Evolutionary conservation across 2,329 filamentous ascomycete genomes (phyloP).

Genomic region (Microcyclosporella mali): DNA sequence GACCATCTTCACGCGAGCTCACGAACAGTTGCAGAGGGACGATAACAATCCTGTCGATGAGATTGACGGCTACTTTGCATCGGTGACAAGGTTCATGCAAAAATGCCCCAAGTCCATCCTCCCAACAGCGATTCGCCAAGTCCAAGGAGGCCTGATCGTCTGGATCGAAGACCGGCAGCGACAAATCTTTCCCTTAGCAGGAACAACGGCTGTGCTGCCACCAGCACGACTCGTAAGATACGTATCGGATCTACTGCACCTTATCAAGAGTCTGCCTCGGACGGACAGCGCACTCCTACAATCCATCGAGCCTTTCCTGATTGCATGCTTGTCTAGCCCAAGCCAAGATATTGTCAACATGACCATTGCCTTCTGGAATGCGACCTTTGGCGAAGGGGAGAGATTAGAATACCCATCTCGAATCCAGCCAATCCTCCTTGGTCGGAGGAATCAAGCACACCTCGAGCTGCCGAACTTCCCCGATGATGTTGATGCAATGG

Average conservation of each 20-base stretch:
- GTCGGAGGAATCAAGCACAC: slow-evolving; percentile 51
- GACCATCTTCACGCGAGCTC: slow-evolving; percentile 50
- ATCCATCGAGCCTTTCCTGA: slow-evolving; percentile 46
- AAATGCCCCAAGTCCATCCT: slow-evolving; percentile 44
- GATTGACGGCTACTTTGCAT: slow-evolving; percentile 9
- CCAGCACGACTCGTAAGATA: slow-evolving; percentile 14
- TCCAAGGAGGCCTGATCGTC: slow-evolving; percentile 55
- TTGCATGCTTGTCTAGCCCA: slow-evolving; percentile 49
- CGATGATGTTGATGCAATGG: slow-evolving; percentile 31
- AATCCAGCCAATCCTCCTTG: slow-evolving; percentile 57
- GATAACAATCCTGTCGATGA: slow-evolving; percentile 22
- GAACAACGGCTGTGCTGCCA: too few species aligned
- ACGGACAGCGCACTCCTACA: slow-evolving; percentile 52
- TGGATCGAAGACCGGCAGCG: slow-evolving; percentile 57
- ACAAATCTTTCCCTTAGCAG: slow-evolving; percentile 5
- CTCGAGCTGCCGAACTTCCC: slow-evolving; percentile 46
- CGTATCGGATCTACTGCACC: slow-evolving; percentile 44
- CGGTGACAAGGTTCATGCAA: slow-evolving; percentile 28
- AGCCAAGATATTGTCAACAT: slow-evolving; percentile 46
- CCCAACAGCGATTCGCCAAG: slow-evolving; percentile 49
- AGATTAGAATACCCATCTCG: slow-evolving; percentile 58
- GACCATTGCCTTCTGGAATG: slow-evolving; percentile 62
- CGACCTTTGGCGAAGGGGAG: slow-evolving; percentile 56
- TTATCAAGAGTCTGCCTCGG: slow-evolving; percentile 53
- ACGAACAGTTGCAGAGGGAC: slow-evolving; percentile 33